Conservation (phyloP, 768 basidiomycete species). For the Mycena latifolia region DNA sequence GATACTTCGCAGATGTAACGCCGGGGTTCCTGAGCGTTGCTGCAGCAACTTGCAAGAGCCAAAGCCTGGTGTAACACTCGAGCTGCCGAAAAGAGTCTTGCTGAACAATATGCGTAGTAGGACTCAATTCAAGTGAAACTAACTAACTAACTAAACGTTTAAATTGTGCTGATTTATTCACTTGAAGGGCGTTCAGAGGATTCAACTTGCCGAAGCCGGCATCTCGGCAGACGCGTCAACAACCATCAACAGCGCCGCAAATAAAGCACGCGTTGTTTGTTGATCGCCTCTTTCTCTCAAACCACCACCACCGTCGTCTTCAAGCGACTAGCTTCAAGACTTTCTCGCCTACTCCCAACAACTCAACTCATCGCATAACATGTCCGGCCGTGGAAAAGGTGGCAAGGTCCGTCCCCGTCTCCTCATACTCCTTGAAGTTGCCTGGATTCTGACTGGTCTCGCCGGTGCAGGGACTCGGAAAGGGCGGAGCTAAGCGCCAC, state of each 20-base stretch:
- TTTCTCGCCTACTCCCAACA: slow-evolving; percentile 7
- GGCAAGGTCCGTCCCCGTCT: slow-evolving; percentile 70
- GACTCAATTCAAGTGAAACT: too few relatives aligned
- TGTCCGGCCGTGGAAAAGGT: slow-evolving; percentile 98
- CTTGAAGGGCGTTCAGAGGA: too few relatives aligned
- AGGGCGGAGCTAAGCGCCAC: slow-evolving; percentile 87
- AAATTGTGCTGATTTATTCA: too few relatives aligned
- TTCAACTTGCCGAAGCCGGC: neutral
- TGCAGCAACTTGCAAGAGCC: too few relatives aligned
- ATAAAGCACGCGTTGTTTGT: slow-evolving; percentile 4
- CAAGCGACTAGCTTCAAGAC: slow-evolving; percentile 10
- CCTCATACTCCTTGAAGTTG: neutral
- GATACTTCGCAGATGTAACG: too few relatives aligned
- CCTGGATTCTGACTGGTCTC: slow-evolving; percentile 7
- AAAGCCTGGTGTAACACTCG: too few relatives aligned
- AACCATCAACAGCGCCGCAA: neutral
- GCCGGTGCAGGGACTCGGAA: slow-evolving; percentile 73
- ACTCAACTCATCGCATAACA: slow-evolving; percentile 47
- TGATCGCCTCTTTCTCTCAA: slow-evolving; percentile 35
- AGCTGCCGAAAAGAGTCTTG: too few relatives aligned
- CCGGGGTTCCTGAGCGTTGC: too few relatives aligned
- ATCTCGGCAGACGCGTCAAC: slow-evolving; percentile 17
- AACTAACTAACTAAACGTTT: too few relatives aligned
- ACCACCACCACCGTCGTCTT: slow-evolving; percentile 40
- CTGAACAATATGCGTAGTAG: too few relatives aligned